These are phyloP conservation scores for Colletotrichum scovillei DNA, from an alignment of 2,329 filamentous ascomycete species.

Conservation along the genomic window DNA sequence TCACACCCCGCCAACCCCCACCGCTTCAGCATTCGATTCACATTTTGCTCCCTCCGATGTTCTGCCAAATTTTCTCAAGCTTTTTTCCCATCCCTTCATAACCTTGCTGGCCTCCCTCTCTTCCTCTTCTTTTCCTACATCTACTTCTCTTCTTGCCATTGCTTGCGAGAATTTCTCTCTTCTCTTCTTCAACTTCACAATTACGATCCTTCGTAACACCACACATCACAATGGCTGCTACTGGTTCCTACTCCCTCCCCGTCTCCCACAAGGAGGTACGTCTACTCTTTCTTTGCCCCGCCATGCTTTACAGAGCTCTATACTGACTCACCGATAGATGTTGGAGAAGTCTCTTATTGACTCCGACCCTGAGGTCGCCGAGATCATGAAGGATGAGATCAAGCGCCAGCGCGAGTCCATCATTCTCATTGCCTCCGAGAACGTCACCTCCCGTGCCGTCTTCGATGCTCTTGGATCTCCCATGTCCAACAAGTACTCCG, in stretches of 20 bases:
- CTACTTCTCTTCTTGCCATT: slow-evolving; percentile 28
- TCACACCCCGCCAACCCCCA: slow-evolving; percentile 36
- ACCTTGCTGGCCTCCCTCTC: slow-evolving; percentile 12
- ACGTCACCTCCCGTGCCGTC: slow-evolving; percentile 97
- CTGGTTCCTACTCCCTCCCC: slow-evolving; percentile 62
- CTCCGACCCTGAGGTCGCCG: slow-evolving; percentile 91
- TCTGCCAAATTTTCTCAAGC: slow-evolving; percentile 27
- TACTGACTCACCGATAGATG: slow-evolving; percentile 69
- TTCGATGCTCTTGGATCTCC: slow-evolving; percentile 95
- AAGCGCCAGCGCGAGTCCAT: slow-evolving; percentile 98
- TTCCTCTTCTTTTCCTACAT: slow-evolving; percentile 15
- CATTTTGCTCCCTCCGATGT: slow-evolving; percentile 32
- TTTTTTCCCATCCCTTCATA: slow-evolving; percentile 33
- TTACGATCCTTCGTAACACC: slow-evolving; percentile 17
- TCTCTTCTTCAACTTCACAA: neutral
- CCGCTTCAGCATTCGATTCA: slow-evolving; percentile 28
- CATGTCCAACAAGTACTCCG: slow-evolving; percentile 99
- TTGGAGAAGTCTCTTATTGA: slow-evolving; percentile 95
- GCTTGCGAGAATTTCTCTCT: slow-evolving; percentile 28
- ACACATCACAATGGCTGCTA: slow-evolving; percentile 51
- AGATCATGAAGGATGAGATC: slow-evolving; percentile 97
- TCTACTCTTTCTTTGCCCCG: slow-evolving; percentile 30
- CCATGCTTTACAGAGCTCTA: slow-evolving; percentile 42
- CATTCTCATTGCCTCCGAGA: slow-evolving; percentile 98
- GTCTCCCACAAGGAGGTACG: slow-evolving; percentile 66